Evolutionary conservation across 371 early-diverging fungal species (phyloP), one percentile per base, ranked within the genome.

Genomic region (Circinella umbellata): DNA sequence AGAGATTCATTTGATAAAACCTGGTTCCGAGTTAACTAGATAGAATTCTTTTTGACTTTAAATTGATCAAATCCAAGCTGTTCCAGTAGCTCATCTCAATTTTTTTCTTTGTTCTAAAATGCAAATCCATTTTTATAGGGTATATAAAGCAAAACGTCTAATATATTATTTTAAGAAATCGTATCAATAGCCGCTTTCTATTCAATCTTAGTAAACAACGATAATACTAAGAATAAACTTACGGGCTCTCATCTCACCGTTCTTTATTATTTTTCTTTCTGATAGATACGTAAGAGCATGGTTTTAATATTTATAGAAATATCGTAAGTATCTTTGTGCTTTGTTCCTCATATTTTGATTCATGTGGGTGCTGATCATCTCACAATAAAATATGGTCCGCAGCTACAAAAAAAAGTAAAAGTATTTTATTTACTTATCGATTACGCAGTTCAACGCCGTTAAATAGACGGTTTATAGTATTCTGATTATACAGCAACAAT

Each of bases 301-400:
- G 48, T 15, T 4, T 53, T 38, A 27, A 27, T 27, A 27, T 27
- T 27, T 34, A 57, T 53, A 94, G 89, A 95, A 95, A 15, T 80
- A 84, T 49, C 86, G 91, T 61, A 89, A 75, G 87, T 98, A 60
- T 90, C 90, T 61, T 97, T 98, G 4, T 92, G 92, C 88, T 96
- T 96, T 79, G 91, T 97, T 4, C 97, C 98, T 8, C 83, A 86
- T 68, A 93, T 95, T 8, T 80, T 98, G 69, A 89, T 92, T 78
- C 97, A 98, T 78, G 93, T 97, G 94, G 97, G 97, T 1, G 95
- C 96, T 4, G 98, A 97, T 0, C 94, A 94, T 76, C 84, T 98
- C 69, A 91, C 94, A 39, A 96, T 97, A 84, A 90, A 91, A 64
- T 90, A 92, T 77, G 96, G 96, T 18, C 92, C 90, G 71, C 85